Evolutionary conservation across 768 basidiomycete species (phyloP), one percentile per base, ranked within the genome.

Genomic region (Pholiota conissans): DNA sequence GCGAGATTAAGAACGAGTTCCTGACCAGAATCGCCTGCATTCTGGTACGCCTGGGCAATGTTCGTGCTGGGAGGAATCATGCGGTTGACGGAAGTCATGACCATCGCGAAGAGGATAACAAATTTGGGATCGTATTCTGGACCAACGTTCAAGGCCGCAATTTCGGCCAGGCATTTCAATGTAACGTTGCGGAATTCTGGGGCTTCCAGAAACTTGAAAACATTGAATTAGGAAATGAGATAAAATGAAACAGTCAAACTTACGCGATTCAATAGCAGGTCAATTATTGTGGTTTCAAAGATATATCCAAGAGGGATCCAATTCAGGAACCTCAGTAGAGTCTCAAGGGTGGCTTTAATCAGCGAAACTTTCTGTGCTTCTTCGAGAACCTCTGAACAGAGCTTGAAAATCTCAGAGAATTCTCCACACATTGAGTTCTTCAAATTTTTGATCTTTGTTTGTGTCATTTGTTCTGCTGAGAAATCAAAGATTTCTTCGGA

Each of bases 241-340:
- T 24, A 30, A 42, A 22, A 39, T 30, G 20, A 51, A 47, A 49
- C 34, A 55, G 48, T 42, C 20, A 26, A 30, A 82, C 91, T 73
- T 75, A 97, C 95, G 65, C 96, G 85, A 68, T 87, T 89, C 30
- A 98, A 82, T 16, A 99, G 81, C 54, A 93, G 83, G 72, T 99
- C 97, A 60, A 98, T 98, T 65, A 99, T 89, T 32, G 90, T 92
- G 0, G 97, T 98, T 75, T 98, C 97, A 67, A 98, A 99, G 65
- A 99, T 98, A 71, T 96, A 99, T 20, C 96, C 97, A 49, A 99
- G 78, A 49, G 97, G 97, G 67, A 99, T 99, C 97, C 97, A 98
- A 72, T 98, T 98, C 65, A 99, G 76, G 82, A 99, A 99, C 53
- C 94, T 83, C 60, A 98, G 79, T 16, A 99, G 79, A 0, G 97